Evolutionary conservation across 257 asterid species (phyloP).

Genomic region (Orobanche coerulescens): DNA sequence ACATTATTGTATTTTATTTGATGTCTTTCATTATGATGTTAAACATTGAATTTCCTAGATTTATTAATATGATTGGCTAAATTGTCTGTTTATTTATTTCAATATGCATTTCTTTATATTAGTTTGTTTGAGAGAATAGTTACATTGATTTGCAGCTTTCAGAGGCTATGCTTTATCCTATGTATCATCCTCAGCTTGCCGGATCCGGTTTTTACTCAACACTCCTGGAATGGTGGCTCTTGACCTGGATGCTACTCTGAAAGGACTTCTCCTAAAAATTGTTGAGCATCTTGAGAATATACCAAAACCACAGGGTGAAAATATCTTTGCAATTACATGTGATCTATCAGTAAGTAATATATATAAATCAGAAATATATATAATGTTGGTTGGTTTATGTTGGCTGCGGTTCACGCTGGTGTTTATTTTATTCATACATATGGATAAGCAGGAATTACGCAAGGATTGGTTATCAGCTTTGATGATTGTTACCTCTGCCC

Average conservation of each 20-base stretch:
- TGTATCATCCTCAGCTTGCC: constrained; percentile 91
- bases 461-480: constrained; percentile 86
- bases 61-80: too few relatives aligned
- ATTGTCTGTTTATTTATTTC: too few relatives aligned
- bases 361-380: too few relatives aligned
- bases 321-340: constrained; percentile 70
- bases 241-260: constrained; percentile 79
- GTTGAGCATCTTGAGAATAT: constrained; percentile 90
- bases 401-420: too few relatives aligned
- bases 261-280: constrained; percentile 81
- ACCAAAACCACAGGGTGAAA: constrained; percentile 95
- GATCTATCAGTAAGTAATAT: constrained; percentile 97
- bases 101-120: too few relatives aligned
- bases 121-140: too few relatives aligned
- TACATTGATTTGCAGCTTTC: too few relatives aligned
- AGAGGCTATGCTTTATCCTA: constrained; percentile 96
- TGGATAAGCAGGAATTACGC: constrained; percentile 65
- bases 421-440: constrained; percentile 1
- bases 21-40: too few relatives aligned
- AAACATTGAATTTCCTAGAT: too few relatives aligned
- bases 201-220: constrained; percentile 92
- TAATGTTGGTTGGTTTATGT: too few relatives aligned
- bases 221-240: constrained; percentile 99
- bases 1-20: too few relatives aligned
- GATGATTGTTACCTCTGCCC: constrained; percentile 97